phyloP scores from a whole-genome alignment of 371 early-diverging fungal genomes.

The Cokeromyces recurvatus region DNA sequence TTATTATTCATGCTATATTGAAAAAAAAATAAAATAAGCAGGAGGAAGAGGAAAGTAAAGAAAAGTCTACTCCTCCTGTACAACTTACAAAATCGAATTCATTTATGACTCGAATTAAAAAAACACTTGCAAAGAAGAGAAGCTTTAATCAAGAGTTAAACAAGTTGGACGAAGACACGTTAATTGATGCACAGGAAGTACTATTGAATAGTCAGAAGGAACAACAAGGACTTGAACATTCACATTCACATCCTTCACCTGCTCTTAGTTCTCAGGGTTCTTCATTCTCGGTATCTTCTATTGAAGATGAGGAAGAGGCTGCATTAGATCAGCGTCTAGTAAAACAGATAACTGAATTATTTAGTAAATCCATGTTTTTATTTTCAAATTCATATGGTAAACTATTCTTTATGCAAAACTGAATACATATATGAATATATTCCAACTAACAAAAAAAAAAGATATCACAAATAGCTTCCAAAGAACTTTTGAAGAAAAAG shows the following conservation, averaged over 20 bases:
- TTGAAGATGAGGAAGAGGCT: conserved; percentile 25
- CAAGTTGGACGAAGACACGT: conserved; percentile 2
- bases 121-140: conserved; percentile 16
- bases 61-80: conserved; percentile 7
- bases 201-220: neutral
- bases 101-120: conserved; percentile 22
- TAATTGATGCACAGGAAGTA: conserved; percentile 11
- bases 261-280: neutral
- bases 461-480: conserved; percentile 44
- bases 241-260: conserved; percentile 8
- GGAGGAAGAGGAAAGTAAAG: conserved; percentile 8
- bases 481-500: conserved; percentile 21
- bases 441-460: conserved; percentile 1
- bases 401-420: neutral
- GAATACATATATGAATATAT: neutral
- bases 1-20: neutral
- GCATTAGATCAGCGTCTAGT: conserved; percentile 56
- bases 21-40: neutral
- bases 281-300: conserved; percentile 6
- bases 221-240: conserved; percentile 6
- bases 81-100: conserved; percentile 19
- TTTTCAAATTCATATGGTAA: conserved; percentile 60
- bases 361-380: conserved; percentile 60
- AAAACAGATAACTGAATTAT: conserved; percentile 58
- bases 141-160: conserved; percentile 1